Conservation (phyloP, 176 grass and related monocot species). For the Triticum dicoccoides region DNA sequence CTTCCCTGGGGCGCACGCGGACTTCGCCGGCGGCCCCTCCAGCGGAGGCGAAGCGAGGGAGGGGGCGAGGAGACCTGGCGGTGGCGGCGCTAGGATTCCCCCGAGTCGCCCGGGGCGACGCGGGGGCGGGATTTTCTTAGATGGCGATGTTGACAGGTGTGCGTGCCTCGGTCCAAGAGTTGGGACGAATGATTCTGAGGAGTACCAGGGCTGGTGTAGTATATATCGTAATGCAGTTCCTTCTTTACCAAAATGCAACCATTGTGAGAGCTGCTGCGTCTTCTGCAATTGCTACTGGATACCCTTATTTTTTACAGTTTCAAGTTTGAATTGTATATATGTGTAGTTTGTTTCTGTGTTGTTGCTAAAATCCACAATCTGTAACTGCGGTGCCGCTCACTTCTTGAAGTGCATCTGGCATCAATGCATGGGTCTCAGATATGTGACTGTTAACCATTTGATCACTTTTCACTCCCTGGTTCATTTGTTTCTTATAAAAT, state of each 20-base stretch:
- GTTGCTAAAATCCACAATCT: neutral
- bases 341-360: neutral
- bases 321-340: neutral
- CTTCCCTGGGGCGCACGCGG: no score
- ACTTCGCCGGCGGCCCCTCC: no score
- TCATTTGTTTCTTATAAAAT: neutral
- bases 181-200: no score
- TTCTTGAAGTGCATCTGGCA: neutral
- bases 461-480: neutral
- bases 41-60: no score
- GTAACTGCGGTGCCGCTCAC: neutral
- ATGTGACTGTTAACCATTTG: neutral
- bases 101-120: no score
- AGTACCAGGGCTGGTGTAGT: neutral
- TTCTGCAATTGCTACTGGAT: neutral
- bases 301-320: neutral
- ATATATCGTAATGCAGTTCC: neutral
- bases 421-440: neutral
- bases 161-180: no score
- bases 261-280: neutral
- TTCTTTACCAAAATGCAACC: neutral
- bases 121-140: no score
- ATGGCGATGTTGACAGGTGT: no score
- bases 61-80: no score
- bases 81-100: no score